phyloP scores from a whole-genome alignment of 192 early-diverging fungal species.

The Chytriomyces sp. region DNA sequence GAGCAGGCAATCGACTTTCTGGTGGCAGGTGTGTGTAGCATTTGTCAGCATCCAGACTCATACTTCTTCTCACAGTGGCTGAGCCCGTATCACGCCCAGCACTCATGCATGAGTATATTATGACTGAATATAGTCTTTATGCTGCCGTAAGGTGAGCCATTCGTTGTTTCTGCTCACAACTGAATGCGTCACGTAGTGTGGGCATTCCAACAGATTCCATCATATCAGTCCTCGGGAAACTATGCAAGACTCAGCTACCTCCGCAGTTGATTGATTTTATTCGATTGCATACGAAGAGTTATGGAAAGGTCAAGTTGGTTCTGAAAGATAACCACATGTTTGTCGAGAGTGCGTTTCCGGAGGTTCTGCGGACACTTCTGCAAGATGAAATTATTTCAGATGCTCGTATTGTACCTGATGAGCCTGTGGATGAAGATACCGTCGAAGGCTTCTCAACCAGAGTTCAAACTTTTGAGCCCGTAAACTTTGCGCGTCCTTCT shows the following conservation, averaged over 20 bases:
- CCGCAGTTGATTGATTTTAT: conserved; percentile 75
- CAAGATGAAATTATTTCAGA: conserved; percentile 70
- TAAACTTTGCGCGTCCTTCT: conserved; percentile 1
- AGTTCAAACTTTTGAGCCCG: conserved; percentile 22
- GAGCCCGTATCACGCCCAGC: conserved; percentile 76
- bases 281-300: conserved; percentile 77
- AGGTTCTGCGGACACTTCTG: conserved; percentile 76
- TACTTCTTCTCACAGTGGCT: conserved; percentile 82
- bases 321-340: conserved; percentile 87
- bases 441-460: conserved; percentile 23
- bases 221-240: conserved; percentile 82
- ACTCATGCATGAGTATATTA: conserved; percentile 84
- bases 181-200: conserved; percentile 52
- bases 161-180: conserved; percentile 31
- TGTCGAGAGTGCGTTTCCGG: conserved; percentile 87
- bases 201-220: conserved; percentile 91
- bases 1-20: conserved; percentile 96
- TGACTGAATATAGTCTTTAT: conserved; percentile 94
- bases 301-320: conserved; percentile 96
- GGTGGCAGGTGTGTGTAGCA: conserved; percentile 9
- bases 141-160: conserved; percentile 73
- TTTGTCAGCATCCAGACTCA: conserved; percentile 68
- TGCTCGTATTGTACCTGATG: conserved; percentile 47
- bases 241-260: conserved; percentile 84
- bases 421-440: conserved; percentile 19